A percentile compares a stretch with the other conserved stretches of the same genome.
Evolutionary conservation across 2,329 filamentous ascomycete species (phyloP).

Genomic region (Colletotrichum sidae): DNA sequence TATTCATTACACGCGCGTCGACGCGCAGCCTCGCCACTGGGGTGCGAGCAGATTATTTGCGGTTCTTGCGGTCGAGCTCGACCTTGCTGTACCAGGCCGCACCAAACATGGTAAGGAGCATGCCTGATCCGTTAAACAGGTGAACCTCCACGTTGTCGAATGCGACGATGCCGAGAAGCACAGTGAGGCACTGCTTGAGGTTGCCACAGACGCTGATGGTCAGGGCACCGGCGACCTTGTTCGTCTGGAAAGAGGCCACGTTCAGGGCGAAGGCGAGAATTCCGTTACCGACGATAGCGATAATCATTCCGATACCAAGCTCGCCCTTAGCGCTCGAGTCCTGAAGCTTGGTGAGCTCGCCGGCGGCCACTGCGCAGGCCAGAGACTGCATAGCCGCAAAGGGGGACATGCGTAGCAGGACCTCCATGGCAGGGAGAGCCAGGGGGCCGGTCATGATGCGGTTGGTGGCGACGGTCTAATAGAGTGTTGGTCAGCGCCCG

Average conservation of each 20-base stretch:
- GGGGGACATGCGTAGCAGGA: constrained; percentile 72
- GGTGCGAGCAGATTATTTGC: constrained; percentile 28
- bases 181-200: constrained; percentile 68
- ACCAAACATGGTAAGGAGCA: constrained; percentile 65
- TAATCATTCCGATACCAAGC: constrained; percentile 49
- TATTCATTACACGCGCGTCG: constrained; percentile 32
- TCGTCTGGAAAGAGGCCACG: constrained; percentile 67
- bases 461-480: constrained; percentile 70
- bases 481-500: constrained; percentile 18
- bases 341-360: constrained; percentile 61
- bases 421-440: constrained; percentile 67
- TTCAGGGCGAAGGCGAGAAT: constrained; percentile 67
- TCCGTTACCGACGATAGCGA: constrained; percentile 63
- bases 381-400: constrained; percentile 68
- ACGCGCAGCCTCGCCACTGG: constrained; percentile 13
- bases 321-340: constrained; percentile 49
- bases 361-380: constrained; percentile 61
- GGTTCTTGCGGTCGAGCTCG: constrained; percentile 61
- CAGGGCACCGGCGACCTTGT: constrained; percentile 67
- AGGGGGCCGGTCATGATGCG: constrained; percentile 72
- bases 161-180: constrained; percentile 64
- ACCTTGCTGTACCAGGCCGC: constrained; percentile 69
- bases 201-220: constrained; percentile 72
- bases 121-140: constrained; percentile 66
- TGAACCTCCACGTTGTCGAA: constrained; percentile 62